Conservation (phyloP, 2,329 filamentous ascomycete genomes). For the Nannizzia gypsea region DNA sequence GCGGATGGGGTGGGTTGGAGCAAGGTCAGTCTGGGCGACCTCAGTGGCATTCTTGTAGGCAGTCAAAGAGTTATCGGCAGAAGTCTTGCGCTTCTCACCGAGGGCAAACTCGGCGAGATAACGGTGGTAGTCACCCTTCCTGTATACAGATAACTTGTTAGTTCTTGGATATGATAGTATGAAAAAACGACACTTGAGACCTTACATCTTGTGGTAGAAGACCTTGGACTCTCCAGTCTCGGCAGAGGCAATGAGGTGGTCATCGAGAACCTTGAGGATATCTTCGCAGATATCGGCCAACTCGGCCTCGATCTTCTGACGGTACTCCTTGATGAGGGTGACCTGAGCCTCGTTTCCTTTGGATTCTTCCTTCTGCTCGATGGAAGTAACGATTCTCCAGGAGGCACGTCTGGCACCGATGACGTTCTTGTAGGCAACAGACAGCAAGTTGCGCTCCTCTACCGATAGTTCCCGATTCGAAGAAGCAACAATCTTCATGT, state of each 20-base stretch:
- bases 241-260: constrained; percentile 87
- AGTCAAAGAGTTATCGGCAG: constrained; percentile 87
- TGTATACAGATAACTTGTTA: constrained; percentile 29
- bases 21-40: constrained; percentile 77
- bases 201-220: constrained; percentile 99
- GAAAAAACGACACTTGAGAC: constrained; percentile 1
- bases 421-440: constrained; percentile 98
- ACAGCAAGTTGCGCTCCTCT: constrained; percentile 94
- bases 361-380: constrained; percentile 99
- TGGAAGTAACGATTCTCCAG: constrained; percentile 96
- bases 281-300: constrained; percentile 97
- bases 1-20: constrained; percentile 85
- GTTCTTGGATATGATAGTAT: constrained; percentile 7
- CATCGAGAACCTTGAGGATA: constrained; percentile 86
- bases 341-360: constrained; percentile 95
- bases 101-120: constrained; percentile 95
- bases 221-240: constrained; percentile 97
- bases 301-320: constrained; percentile 94
- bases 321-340: constrained; percentile 90
- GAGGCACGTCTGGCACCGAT: constrained; percentile 93
- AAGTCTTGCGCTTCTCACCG: constrained; percentile 88
- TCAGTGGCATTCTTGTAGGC: constrained; percentile 93
- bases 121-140: constrained; percentile 99
- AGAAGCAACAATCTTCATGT: constrained; percentile 97
- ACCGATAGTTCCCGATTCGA: constrained; percentile 73